Evolutionary conservation across 2,329 filamentous ascomycete genomes (phyloP), one percentile per base, ranked within the genome.

Genomic region (Plectosphaerella sp.): DNA sequence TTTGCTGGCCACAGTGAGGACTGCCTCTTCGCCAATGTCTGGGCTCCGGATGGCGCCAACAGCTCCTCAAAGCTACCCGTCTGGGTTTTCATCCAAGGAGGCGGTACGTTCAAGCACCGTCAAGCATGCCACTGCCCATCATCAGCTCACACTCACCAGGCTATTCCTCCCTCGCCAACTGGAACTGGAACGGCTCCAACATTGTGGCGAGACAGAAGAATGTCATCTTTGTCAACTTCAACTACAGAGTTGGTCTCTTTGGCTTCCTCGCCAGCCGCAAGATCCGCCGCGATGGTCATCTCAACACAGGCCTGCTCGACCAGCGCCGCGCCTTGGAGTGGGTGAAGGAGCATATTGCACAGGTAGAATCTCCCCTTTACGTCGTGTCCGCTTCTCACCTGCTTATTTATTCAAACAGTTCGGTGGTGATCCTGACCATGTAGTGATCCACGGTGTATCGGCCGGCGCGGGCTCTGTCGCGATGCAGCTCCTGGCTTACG

Each of bases 1-100:
- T 57, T 52, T 11, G 47, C 48, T 10, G 58, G 54, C 18, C 59
- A 67, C 52, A 66, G 64, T 47, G 86, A 89, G 62, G 86, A 89
- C 58, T 93, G 89, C 62, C 75, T 92, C 3, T 87, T 85, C 56
- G 72, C 89, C 14, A 80, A 87, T 51, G 73, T 87, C 9, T 86
- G 80, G 61, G 81, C 85, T 1, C 82, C 87, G 1, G 77, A 74
- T 2, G 67, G 72, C n/a, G 77, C 76, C 1, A 80, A 72, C 1
- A 64, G 65, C 1, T 57, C 64, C 4, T 78, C 79, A 0, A 79
- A 74, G n/a, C 68, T 89, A 2, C 87, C 87, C 0, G 87, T 91
- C 2, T 87, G 79, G 62, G 72, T 76, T 54, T 79, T 72, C 55
- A 72, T 82, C 46, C 77, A 86, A 55, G 84, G 84, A 5, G 83